Evolutionary conservation across 2,329 filamentous ascomycete genomes (phyloP).

Genomic region (Trematosphaeria pertusa): DNA sequence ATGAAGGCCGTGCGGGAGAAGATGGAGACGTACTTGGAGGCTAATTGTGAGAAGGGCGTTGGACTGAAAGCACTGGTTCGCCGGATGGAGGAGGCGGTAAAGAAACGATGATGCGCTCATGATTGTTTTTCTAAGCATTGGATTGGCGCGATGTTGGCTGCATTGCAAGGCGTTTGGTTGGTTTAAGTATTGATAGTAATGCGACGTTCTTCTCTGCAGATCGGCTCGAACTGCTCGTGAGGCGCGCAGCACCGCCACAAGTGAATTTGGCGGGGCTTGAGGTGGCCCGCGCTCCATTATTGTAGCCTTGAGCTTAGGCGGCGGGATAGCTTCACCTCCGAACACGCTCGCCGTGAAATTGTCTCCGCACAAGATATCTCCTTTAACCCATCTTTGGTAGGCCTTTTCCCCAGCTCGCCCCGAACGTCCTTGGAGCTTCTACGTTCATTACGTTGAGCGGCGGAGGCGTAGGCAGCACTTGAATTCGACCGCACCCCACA

Average conservation of each 20-base stretch:
- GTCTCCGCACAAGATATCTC: too few species aligned
- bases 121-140: not conserved
- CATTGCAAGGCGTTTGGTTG: conserved; percentile 15
- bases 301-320: conserved; percentile 25
- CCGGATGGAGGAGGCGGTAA: conserved; percentile 73
- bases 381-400: too few species aligned
- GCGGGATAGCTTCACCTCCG: too few species aligned
- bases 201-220: not conserved
- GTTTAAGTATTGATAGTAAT: not conserved
- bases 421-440: too few species aligned
- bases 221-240: not conserved
- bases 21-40: conserved; percentile 86
- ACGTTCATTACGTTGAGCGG: too few species aligned
- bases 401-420: too few species aligned
- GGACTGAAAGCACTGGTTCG: conserved; percentile 63
- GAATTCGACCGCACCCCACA: too few species aligned
- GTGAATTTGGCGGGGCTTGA: not conserved
- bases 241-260: not conserved
- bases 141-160: conserved; percentile 5
- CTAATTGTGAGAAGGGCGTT: conserved; percentile 79
- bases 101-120: conserved; percentile 47
- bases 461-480: too few species aligned
- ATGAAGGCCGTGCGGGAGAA: conserved; percentile 73
- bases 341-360: too few species aligned
- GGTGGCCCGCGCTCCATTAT: not conserved